A percentile compares a stretch with the other conserved stretches of the same genome.
These are phyloP conservation scores for Brassica balearica DNA, from an alignment of 441 rosid species.

Conservation along the genomic window DNA sequence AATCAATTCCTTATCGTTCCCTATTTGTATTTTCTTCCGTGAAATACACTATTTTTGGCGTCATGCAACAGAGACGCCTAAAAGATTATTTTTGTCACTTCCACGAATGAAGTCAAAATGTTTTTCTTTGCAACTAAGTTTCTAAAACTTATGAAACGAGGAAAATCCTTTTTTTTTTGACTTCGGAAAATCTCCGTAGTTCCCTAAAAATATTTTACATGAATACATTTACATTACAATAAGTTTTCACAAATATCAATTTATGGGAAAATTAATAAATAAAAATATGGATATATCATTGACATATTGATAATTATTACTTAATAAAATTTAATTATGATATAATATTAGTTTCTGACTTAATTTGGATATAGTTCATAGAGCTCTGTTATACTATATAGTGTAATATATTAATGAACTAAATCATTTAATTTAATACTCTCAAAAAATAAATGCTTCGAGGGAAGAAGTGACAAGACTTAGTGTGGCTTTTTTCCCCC, in stretches of 20 bases:
- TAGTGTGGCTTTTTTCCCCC: background rate
- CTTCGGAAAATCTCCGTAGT: background rate
- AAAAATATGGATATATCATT: background rate
- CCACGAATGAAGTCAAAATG: conserved; percentile 1
- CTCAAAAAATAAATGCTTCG: background rate
- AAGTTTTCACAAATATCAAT: no score
- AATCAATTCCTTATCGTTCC: background rate
- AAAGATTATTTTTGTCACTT: conserved; percentile 8
- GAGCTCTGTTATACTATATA: background rate
- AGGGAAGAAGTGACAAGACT: background rate
- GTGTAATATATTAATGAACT: background rate
- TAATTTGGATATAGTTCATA: conserved; percentile 1
- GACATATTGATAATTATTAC: background rate
- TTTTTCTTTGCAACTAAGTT: background rate
- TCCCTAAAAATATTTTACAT: background rate
- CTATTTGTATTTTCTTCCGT: background rate
- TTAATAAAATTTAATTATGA: background rate
- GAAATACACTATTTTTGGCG: background rate
- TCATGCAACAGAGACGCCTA: background rate
- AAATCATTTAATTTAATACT: background rate
- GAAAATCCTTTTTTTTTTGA: background rate
- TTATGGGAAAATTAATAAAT: background rate
- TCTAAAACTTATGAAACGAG: background rate
- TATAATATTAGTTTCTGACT: background rate
- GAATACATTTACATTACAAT: background rate